These are phyloP conservation scores for Pinus taeda DNA, from an alignment of 75 land plant genomes.

Conservation along the genomic window DNA sequence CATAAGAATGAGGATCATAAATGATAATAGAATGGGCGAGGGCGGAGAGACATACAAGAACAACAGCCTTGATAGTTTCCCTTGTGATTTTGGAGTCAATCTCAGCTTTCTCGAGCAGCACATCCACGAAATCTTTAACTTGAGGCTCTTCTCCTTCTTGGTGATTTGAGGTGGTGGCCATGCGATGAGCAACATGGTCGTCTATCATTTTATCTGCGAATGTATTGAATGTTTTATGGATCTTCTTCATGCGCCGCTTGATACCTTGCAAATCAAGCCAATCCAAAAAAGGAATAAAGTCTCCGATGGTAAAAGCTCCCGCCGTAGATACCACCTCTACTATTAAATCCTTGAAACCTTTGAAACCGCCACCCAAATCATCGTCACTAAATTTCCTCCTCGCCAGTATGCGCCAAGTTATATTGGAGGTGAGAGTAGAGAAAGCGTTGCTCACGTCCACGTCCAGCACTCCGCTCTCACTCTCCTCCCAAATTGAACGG, in stretches of 20 bases:
- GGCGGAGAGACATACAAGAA: conserved; percentile 4
- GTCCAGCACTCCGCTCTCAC: neutral
- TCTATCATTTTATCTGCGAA: conserved; percentile 31
- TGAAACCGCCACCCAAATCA: conserved; percentile 14
- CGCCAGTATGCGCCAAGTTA: neutral
- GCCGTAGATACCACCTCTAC: conserved; percentile 7
- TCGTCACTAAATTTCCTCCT: neutral
- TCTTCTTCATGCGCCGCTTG: conserved; percentile 14
- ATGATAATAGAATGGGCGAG: no score
- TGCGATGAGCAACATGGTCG: conserved; percentile 13
- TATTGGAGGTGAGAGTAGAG: neutral
- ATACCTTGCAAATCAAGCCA: conserved; percentile 35
- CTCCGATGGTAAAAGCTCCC: conserved; percentile 15
- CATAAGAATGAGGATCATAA: no score
- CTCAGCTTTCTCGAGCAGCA: conserved; percentile 15
- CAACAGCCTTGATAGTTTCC: conserved; percentile 22
- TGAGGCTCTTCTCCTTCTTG: neutral
- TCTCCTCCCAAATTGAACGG: neutral
- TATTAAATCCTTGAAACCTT: conserved; percentile 17
- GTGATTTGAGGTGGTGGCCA: no score
- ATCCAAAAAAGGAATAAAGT: conserved; percentile 22
- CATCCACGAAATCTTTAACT: conserved; percentile 20
- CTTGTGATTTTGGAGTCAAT: conserved; percentile 14
- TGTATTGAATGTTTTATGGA: conserved; percentile 16
- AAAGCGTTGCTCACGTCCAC: neutral